A percentile compares a stretch with the other conserved stretches of the same genome.
phyloP scores from a whole-genome alignment of 768 basidiomycete species.

The Termitomyces heimii region DNA sequence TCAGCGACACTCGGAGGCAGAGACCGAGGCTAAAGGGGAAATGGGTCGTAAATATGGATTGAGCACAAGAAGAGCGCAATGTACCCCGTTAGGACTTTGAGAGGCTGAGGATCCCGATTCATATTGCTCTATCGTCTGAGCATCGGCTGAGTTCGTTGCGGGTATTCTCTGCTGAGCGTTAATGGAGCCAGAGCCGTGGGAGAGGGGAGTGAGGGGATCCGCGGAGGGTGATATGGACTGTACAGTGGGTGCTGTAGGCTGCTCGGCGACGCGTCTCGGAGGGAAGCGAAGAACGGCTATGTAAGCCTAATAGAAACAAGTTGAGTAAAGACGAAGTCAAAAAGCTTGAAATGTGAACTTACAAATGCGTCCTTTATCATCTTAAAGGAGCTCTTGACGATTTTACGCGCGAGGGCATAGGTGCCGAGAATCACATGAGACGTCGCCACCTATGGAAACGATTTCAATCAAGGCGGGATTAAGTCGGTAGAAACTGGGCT shows the following conservation, averaged over 20 bases:
- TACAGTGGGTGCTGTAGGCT: background rate
- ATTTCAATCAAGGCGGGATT: background rate
- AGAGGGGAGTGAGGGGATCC: background rate
- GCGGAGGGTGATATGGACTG: background rate
- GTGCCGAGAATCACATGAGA: background rate
- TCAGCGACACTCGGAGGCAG: background rate
- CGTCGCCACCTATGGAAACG: background rate
- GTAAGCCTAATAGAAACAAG: background rate
- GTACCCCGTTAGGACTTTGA: background rate
- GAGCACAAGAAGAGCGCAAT: background rate
- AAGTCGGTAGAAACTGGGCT: background rate
- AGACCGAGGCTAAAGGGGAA: background rate
- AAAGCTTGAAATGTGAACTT: background rate
- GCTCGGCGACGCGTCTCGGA: background rate
- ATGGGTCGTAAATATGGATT: background rate
- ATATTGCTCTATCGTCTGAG: background rate
- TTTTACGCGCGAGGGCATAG: no score
- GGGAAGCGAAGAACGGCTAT: background rate
- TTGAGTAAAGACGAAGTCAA: background rate
- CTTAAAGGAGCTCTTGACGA: background rate
- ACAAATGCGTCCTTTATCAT: background rate
- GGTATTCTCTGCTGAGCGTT: background rate
- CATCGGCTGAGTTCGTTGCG: background rate
- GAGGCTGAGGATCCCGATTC: background rate
- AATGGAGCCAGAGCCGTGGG: background rate